phyloP scores from a whole-genome alignment of 257 asterid species.

The Rhazya stricta region DNA sequence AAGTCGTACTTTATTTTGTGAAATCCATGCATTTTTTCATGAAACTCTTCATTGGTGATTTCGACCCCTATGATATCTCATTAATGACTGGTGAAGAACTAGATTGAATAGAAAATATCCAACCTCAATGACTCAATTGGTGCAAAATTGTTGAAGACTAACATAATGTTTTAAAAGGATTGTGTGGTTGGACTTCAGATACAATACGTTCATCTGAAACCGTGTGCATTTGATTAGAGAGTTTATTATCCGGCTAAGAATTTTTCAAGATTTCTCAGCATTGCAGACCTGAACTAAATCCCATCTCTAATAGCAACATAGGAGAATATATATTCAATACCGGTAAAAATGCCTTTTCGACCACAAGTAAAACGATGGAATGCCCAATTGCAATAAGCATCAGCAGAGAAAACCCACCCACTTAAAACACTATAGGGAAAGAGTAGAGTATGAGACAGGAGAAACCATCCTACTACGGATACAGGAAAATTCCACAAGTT shows the following conservation, averaged over 20 bases:
- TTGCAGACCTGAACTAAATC: background rate
- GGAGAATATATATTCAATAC: background rate
- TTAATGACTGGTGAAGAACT: background rate
- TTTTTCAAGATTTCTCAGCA: background rate
- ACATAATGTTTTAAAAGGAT: too few relatives aligned
- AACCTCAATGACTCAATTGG: background rate
- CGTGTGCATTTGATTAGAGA: too few relatives aligned
- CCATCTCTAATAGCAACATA: background rate
- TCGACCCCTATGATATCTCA: too few relatives aligned
- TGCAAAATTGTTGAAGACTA: background rate
- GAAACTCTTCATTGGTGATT: too few relatives aligned
- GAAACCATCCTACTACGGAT: background rate
- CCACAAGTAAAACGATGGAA: background rate
- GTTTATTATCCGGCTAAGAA: too few relatives aligned
- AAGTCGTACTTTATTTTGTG: too few relatives aligned
- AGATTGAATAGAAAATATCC: background rate
- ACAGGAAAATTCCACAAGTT: background rate
- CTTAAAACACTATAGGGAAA: background rate
- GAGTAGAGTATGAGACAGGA: background rate
- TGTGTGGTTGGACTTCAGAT: too few relatives aligned
- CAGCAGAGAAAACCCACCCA: background rate
- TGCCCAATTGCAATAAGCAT: background rate
- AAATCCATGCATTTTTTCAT: too few relatives aligned
- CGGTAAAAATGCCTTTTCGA: background rate
- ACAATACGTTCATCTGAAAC: background rate